phyloP scores from a whole-genome alignment of 2,329 filamentous ascomycete genomes.

The Rhynchosporium agropyri region DNA sequence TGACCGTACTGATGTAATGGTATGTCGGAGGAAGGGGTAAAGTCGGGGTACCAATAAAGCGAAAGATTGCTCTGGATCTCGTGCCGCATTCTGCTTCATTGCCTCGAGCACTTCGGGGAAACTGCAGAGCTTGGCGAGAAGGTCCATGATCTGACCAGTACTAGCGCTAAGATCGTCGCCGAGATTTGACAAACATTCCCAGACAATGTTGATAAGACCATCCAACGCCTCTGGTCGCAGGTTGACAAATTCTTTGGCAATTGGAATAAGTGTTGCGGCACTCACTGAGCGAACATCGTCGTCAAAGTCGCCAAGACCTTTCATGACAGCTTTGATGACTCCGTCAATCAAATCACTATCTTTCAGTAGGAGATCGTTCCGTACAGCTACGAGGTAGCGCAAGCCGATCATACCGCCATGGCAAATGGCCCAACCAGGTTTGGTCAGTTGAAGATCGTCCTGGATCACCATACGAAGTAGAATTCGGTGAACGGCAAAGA shows the following conservation, averaged over 20 bases:
- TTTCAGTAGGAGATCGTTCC: slow-evolving; percentile 86
- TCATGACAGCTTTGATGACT: slow-evolving; percentile 90
- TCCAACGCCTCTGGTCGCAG: slow-evolving; percentile 79
- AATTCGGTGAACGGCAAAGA: slow-evolving; percentile 81
- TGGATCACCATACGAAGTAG: slow-evolving; percentile 93
- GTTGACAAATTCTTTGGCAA: slow-evolving; percentile 91
- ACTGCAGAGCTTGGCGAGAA: slow-evolving; percentile 91
- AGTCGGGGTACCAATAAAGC: slow-evolving; percentile 88
- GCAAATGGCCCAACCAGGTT: slow-evolving; percentile 87
- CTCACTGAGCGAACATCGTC: slow-evolving; percentile 97
- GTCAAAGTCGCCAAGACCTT: slow-evolving; percentile 85
- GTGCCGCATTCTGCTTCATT: slow-evolving; percentile 86
- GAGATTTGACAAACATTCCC: slow-evolving; percentile 95
- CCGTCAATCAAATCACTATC: slow-evolving; percentile 89
- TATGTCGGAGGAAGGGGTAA: slow-evolving; percentile 95
- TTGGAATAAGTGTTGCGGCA: slow-evolving; percentile 94
- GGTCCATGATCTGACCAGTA: slow-evolving; percentile 97
- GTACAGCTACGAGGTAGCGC: slow-evolving; percentile 90
- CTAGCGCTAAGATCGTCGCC: slow-evolving; percentile 96
- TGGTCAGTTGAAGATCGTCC: slow-evolving; percentile 72
- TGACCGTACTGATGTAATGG: slow-evolving; percentile 91
- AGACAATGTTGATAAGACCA: slow-evolving; percentile 88
- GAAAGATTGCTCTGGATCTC: slow-evolving; percentile 87
- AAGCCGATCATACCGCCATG: slow-evolving; percentile 98
- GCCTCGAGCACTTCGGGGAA: slow-evolving; percentile 90